Conservation (phyloP, 2,329 filamentous ascomycete genomes). For the Fusarium duplospermum region DNA sequence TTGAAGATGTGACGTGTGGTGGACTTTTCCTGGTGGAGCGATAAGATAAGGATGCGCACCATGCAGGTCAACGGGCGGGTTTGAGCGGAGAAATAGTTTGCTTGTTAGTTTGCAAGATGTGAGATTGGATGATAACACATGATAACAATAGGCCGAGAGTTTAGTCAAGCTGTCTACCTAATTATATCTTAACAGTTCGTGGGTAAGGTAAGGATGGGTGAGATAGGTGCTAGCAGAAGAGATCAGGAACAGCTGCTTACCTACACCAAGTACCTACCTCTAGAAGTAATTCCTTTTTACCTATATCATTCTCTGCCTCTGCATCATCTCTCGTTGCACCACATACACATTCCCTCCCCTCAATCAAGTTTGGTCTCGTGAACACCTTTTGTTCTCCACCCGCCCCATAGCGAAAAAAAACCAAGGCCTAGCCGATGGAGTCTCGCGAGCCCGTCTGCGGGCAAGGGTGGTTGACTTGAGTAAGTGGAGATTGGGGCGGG, state of each 20-base stretch:
- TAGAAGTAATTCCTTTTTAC: neutral
- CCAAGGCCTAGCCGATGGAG: constrained; percentile 18
- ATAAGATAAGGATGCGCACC: constrained; percentile 28
- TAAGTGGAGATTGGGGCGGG: constrained; percentile 25
- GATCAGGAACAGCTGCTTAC: neutral
- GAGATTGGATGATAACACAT: neutral
- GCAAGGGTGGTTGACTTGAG: constrained; percentile 22
- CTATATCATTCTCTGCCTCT: neutral
- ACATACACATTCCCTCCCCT: constrained; percentile 1
- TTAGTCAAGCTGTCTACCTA: neutral
- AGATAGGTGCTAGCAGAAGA: neutral
- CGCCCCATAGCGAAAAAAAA: constrained; percentile 26
- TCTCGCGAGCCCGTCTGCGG: neutral
- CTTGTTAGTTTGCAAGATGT: neutral
- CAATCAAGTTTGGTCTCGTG: constrained; percentile 28
- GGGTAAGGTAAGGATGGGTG: neutral
- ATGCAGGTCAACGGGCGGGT: neutral
- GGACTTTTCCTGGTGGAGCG: constrained; percentile 16
- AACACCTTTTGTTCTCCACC: constrained; percentile 17
- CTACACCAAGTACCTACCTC: neutral
- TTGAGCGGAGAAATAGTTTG: neutral
- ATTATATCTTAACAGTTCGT: neutral
- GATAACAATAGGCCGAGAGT: neutral
- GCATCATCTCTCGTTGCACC: neutral
- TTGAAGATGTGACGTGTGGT: constrained; percentile 17